Evolutionary conservation across 2,329 filamentous ascomycete genomes (phyloP), one percentile per base, ranked within the genome.

Genomic region (Neodidymelliopsis sp.): DNA sequence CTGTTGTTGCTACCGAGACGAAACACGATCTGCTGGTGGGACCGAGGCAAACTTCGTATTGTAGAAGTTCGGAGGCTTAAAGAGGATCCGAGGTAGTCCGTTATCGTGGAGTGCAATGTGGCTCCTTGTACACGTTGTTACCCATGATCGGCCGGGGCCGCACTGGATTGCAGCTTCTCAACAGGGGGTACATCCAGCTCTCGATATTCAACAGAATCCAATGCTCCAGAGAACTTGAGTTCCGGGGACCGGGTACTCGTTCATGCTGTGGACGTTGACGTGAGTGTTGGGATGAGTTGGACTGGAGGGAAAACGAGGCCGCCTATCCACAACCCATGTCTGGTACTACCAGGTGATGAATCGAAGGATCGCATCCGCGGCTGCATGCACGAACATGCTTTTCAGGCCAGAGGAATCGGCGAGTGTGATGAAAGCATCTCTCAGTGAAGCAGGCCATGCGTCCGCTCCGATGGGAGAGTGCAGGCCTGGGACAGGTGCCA

Each of bases 401-500:
- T 40, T 37, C 20, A 20, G 22, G 18, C 30, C 23, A 27, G 11
- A 15, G 19, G 15, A 13, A 36, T 16, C 16, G 24, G 8, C 23
- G 10, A 33, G n/a, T 13, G 36, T 31, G 30, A 45, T 23, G 25
- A 8, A 31, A 20, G 24, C 13, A 29, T 16, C 35, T n/a, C 43
- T 35, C n/a, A 31, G 42, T 15, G 24, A 18, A 37, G 12, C 18
- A 9, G 33, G 31, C 31, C 34, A 35, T 27, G 30, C 36, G n/a
- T 42, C 42, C 45, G 47, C 43, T 43, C 53, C 53, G 50, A 58
- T 46, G 49, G 45, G 47, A 57, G 45, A 47, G 37, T 49, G 43
- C 36, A 44, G 51, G 48, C 54, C 44, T 50, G 29, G 36, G 46
- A 43, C 45, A 44, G 35, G 66, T 67, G 56, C 49, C 46, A 67